Base-by-base conservation (phyloP, 768 basidiomycete genomes). In the Rossbeevera mucosa region DNA sequence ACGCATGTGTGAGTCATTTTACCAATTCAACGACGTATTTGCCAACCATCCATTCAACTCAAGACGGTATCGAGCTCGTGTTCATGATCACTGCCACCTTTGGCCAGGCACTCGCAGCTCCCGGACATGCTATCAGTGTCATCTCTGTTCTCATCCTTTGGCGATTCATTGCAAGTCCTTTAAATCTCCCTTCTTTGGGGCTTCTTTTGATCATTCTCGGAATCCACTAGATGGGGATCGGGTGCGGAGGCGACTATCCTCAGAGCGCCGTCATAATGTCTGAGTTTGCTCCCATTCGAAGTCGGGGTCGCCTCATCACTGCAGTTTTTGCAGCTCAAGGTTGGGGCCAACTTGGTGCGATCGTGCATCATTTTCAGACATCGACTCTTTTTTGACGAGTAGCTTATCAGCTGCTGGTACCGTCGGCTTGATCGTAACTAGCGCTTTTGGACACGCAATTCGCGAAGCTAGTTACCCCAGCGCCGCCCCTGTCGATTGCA, bases 171-270 rank as follows among this genome's bases (percentile, higher is more conserved):
- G 80, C 77, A 66, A 56, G 75, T 52, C 26, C 31, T 26, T 20
- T 5, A 9, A 9, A 29, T 14, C 21, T 24, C 20, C n/a, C n/a
- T 21, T 24, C 7, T 30, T 41, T 40, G 12, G 33, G 13, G 9
- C 4, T 43, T 14, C 9, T 53, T 44, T 24, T 46, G 7, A 30
- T 25, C 28, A 44, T 28, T 9, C 25, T 43, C 48, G 25, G 45
- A 38, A 16, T 7, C 5, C 41, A 12, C 22, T 47, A 80, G 83
- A 81, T 82, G 80, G 89, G 90, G 1, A 63, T 92, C 5, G 91
- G 92, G 1, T 88, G 92, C 24, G 92, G 91, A 12, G 91, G 91
- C 5, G 91, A 92, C 60, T 90, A 93, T 63, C 91, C 91, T 24
- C 69, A 91, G 0, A 81, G 80, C 44, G 87, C 92, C 11, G 82